These are phyloP conservation scores for Prunus mongolica DNA, from an alignment of 306 rosid genomes.

Conservation along the genomic window DNA sequence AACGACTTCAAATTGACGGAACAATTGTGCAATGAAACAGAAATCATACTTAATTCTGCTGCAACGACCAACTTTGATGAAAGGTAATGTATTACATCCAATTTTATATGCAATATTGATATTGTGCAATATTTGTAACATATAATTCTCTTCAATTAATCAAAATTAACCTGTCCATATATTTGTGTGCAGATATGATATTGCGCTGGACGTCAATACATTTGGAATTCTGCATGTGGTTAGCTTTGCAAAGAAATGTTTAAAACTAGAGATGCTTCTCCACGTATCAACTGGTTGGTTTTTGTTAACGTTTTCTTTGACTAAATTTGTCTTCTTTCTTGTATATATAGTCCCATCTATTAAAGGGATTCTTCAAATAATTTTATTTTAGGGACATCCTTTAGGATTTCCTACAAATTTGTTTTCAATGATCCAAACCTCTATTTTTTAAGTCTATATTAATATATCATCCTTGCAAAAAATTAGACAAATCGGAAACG, in stretches of 20 bases:
- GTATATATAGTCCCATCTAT: too few species aligned
- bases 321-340: not conserved
- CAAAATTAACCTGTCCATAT: not conserved
- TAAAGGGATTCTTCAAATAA: too few species aligned
- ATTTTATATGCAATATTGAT: too few species aligned
- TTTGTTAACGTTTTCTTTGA: not conserved
- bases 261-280: constrained; percentile 11
- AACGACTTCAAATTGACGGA: constrained; percentile 11
- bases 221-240: constrained; percentile 19
- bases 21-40: constrained; percentile 8
- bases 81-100: constrained; percentile 4
- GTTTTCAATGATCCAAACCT: too few species aligned
- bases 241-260: constrained; percentile 27
- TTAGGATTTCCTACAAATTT: too few species aligned
- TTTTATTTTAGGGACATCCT: too few species aligned
- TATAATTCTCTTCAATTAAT: not conserved
- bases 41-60: constrained; percentile 26
- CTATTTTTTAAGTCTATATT: too few species aligned
- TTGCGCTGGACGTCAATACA: constrained; percentile 27
- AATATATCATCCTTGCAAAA: too few species aligned
- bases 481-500: too few species aligned
- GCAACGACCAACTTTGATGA: constrained; percentile 35
- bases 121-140: too few species aligned
- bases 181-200: constrained; percentile 24
- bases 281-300: constrained; percentile 39